Evolutionary conservation across 768 basidiomycete species (phyloP).

Genomic region (Lactarius quietus): DNA sequence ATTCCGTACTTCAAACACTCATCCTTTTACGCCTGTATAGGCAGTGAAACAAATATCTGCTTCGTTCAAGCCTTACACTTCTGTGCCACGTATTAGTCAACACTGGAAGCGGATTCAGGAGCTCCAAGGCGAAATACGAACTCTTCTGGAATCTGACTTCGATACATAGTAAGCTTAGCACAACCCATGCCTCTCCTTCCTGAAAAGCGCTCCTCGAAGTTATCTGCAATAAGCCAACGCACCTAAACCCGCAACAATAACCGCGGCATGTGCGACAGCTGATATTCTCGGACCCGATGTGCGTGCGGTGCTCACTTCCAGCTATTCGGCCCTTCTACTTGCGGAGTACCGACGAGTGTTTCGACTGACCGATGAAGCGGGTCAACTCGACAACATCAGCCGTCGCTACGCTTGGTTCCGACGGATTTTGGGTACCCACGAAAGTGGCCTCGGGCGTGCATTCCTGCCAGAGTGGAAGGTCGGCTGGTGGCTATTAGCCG

Average conservation of each 20-base stretch:
- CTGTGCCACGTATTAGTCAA: constrained; percentile 71
- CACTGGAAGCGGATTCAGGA: constrained; percentile 82
- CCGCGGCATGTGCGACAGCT: constrained; percentile 83
- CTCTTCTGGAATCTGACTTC: constrained; percentile 84
- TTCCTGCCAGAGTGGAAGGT: constrained; percentile 89
- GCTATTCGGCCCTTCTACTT: constrained; percentile 85
- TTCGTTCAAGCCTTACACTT: constrained; percentile 74
- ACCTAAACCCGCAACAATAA: constrained; percentile 55
- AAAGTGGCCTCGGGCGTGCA: constrained; percentile 77
- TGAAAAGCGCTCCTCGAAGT: constrained; percentile 40
- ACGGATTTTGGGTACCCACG: constrained; percentile 77
- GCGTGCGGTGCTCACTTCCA: constrained; percentile 75
- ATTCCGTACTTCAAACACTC: not conserved
- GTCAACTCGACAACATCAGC: constrained; percentile 91
- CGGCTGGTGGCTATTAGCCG: constrained; percentile 73
- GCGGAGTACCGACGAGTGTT: constrained; percentile 98
- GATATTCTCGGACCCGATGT: constrained; percentile 88
- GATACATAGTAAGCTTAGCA: constrained; percentile 76
- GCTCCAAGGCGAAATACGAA: constrained; percentile 76
- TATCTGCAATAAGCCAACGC: constrained; percentile 67
- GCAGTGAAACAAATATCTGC: constrained; percentile 84
- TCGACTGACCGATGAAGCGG: constrained; percentile 88
- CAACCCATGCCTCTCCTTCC: not conserved
- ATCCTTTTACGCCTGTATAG: constrained; percentile 37
- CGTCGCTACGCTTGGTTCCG: constrained; percentile 95